Conservation (phyloP, 176 grass and related monocot species). For the Thinopyrum elongatum region DNA sequence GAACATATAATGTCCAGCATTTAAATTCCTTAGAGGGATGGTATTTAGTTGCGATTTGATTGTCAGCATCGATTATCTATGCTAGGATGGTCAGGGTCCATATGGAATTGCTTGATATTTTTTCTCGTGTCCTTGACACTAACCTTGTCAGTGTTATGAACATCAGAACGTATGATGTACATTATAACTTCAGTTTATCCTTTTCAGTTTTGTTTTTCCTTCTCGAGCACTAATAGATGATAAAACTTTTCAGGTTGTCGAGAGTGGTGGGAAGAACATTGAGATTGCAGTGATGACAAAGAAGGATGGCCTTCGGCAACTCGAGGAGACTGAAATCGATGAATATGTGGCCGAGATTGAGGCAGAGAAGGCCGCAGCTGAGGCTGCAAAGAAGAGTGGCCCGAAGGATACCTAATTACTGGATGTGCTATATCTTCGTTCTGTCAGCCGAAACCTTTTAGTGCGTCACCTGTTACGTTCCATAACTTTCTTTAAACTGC, state of each 20-base stretch:
- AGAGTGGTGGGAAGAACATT: slow-evolving; percentile 94
- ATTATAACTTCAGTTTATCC: neutral
- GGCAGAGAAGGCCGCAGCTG: slow-evolving; percentile 92
- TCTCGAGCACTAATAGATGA: neutral
- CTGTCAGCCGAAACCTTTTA: neutral
- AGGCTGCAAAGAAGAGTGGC: slow-evolving; percentile 92
- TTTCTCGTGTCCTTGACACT: neutral
- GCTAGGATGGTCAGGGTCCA: neutral
- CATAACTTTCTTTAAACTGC: slow-evolving; percentile 15
- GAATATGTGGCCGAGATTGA: slow-evolving; percentile 95
- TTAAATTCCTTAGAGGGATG: neutral
- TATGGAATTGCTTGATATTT: neutral
- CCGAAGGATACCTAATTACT: slow-evolving; percentile 48
- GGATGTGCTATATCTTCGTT: neutral
- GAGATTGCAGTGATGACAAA: slow-evolving; percentile 88
- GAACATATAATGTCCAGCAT: neutral
- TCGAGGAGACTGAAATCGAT: slow-evolving; percentile 85
- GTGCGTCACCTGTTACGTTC: neutral
- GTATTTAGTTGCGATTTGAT: neutral
- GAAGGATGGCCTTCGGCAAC: slow-evolving; percentile 60
- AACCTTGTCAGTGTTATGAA: neutral
- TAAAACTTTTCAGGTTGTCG: slow-evolving; percentile 56
- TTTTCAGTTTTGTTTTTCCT: neutral
- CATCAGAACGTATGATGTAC: neutral
- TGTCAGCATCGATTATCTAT: neutral